phyloP scores from a whole-genome alignment of 1,139 yeast genomes.

The Kodamaea derodonti region DNA sequence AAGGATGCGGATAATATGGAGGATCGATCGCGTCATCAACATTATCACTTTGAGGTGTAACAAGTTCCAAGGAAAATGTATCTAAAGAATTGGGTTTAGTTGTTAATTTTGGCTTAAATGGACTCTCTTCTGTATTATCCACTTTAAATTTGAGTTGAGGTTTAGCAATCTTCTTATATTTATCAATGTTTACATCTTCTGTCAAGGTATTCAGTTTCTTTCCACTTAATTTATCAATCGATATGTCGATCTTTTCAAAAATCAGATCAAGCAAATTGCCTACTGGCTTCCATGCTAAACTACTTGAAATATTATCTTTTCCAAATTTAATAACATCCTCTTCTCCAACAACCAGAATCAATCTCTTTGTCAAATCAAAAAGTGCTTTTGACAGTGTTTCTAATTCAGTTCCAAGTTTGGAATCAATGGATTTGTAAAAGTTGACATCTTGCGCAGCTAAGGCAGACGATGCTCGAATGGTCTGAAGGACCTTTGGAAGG shows the following conservation, averaged over 20 bases:
- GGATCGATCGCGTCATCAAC: conserved; percentile 43
- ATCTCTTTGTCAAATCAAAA: conserved; percentile 48
- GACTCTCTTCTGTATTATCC: conserved; percentile 65
- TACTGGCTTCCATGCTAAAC: conserved; percentile 56
- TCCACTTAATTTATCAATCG: conserved; percentile 45
- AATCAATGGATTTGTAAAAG: conserved; percentile 70
- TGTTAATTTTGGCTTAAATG: conserved; percentile 72
- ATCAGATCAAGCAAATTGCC: conserved; percentile 63
- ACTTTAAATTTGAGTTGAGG: conserved; percentile 74
- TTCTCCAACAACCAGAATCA: conserved; percentile 42
- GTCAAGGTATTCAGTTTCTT: neutral
- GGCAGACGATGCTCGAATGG: conserved; percentile 68
- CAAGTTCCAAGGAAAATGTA: conserved; percentile 29
- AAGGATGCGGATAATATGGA: conserved; percentile 76
- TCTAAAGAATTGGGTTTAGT: conserved; percentile 71
- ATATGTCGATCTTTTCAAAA: conserved; percentile 60
- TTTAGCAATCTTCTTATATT: conserved; percentile 51
- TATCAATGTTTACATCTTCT: conserved; percentile 14
- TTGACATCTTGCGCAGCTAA: conserved; percentile 77
- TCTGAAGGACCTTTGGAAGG: conserved; percentile 44
- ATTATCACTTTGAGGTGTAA: conserved; percentile 16
- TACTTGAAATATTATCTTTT: conserved; percentile 30
- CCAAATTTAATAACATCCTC: conserved; percentile 28
- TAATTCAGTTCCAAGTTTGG: conserved; percentile 38
- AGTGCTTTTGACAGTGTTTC: conserved; percentile 43